Evolutionary conservation across 139 green algal genomes (phyloP), one percentile per base, ranked within the genome.

Genomic region (Tetradesmus lagerheimii): DNA sequence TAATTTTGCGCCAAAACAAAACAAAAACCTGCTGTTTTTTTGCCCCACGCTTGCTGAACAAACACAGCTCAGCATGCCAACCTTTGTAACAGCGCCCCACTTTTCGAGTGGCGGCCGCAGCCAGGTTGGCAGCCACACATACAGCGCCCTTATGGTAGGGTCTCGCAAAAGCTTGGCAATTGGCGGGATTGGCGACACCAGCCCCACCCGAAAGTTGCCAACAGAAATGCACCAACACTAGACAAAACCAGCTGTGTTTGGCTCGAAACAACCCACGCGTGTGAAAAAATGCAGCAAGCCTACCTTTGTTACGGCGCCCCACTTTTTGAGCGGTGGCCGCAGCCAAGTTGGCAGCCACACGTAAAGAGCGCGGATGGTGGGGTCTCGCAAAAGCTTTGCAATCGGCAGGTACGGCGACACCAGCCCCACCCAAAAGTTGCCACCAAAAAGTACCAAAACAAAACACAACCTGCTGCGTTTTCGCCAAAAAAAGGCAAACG

Each of bases 201-300:
- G 53, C 0, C 86, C 85, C 18, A 96, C 79, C 94, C 93, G 95
- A 87, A 95, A 96, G 86, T 50, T 90, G 37, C 92, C 93, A 41
- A 93, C 93, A 3, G 71, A 31, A 92, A 43, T 93, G n/a, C 91
- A n/a, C n/a, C n/a, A n/a, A n/a, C n/a, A n/a, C n/a, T n/a, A n/a
- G n/a, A n/a, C n/a, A n/a, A n/a, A n/a, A n/a, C n/a, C n/a, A n/a
- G n/a, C n/a, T n/a, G n/a, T n/a, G n/a, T n/a, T n/a, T n/a, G n/a
- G n/a, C n/a, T n/a, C n/a, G n/a, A n/a, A n/a, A n/a, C n/a, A n/a
- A n/a, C n/a, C n/a, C n/a, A n/a, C n/a, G n/a, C n/a, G n/a, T n/a
- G n/a, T n/a, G n/a, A n/a, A n/a, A n/a, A n/a, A n/a, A n/a, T n/a
- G n/a, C n/a, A n/a, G 45, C 14, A 27, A 25, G 45, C 76, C 20